Evolutionary conservation across 2,329 filamentous ascomycete species (phyloP).

Genomic region (Colletotrichum salicis): DNA sequence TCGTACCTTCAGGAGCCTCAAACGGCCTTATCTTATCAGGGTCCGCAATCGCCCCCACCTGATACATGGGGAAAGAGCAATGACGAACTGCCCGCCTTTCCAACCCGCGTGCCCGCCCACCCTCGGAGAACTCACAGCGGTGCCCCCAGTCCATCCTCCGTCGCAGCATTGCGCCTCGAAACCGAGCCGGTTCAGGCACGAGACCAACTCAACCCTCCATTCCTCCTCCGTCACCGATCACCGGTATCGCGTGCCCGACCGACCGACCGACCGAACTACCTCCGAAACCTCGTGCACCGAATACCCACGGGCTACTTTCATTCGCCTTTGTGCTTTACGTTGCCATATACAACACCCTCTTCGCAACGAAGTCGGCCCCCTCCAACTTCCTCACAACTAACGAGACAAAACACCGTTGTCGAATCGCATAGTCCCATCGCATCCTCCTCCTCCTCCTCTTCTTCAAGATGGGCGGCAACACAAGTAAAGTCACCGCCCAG

Average conservation of each 20-base stretch:
- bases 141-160: neutral
- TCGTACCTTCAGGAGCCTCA: neutral
- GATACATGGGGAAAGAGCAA: constrained; percentile 3
- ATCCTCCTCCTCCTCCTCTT: neutral
- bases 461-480: constrained; percentile 62
- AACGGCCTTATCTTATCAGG: constrained; percentile 9
- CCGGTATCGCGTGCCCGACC: constrained; percentile 12
- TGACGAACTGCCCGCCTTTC: constrained; percentile 6
- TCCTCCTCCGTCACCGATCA: constrained; percentile 4
- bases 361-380: neutral
- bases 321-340: neutral
- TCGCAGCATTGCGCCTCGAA: constrained; percentile 32
- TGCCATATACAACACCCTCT: neutral
- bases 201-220: constrained; percentile 14
- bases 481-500: constrained; percentile 74
- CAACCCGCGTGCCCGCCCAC: neutral
- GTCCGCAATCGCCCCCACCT: constrained; percentile 1
- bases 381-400: neutral
- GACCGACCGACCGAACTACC: constrained; percentile 5
- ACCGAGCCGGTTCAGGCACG: constrained; percentile 25
- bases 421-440: neutral
- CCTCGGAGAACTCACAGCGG: neutral
- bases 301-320: neutral
- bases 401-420: neutral
- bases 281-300: neutral